Base-by-base conservation (phyloP, 2,329 filamentous ascomycete genomes). In the Furcasterigmium furcatum region DNA sequence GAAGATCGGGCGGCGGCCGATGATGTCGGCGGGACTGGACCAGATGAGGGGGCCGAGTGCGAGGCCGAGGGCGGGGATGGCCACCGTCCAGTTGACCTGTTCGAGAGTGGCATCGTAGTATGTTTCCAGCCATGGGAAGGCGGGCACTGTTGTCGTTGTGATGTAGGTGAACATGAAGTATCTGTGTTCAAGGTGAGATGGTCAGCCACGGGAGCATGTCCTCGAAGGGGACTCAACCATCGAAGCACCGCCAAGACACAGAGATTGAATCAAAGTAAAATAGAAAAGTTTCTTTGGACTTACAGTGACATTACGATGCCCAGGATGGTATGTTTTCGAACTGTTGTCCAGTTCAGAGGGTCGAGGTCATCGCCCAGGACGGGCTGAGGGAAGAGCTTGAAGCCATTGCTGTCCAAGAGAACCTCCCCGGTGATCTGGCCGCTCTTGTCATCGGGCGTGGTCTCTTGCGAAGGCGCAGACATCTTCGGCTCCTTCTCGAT, bases 101-200 rank as follows among this genome's bases (percentile, higher is more conserved):
- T 68, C 65, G 46, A 72, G 70, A 24, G 55, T 64, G 49, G 73
- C 66, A 38, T 54, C 45, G 54, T 73, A 79, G 44, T 72, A 62
- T 3, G 66, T 59, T 53, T 80, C 70, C 19, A 80, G 65, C 19
- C 68, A 61, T 1, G 67, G 58, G 49, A 79, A 80, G 1, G 76
- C 77, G 3, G 77, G 75, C 1, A 80, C 73, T 0, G 76, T 77
- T 1, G 73, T 77, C 2, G 76, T 80, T 1, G 77, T 80, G 48
- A 80, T 67, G 59, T 79, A 81, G 14, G 77, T 80, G 61, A 80
- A 78, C 50, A 80, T 61, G 54, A 80, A 80, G 53, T 79, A 78
- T 50, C 72, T 76, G 32, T 38, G n/a, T 34, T 40, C 36, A 52
- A 30, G 35, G 24, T 27, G 24, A 27, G 5, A 41, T 22, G 14